These are phyloP conservation scores for Pelagophyceae sp. DNA, from an alignment of 352 stramenopile species.

Conservation along the genomic window DNA sequence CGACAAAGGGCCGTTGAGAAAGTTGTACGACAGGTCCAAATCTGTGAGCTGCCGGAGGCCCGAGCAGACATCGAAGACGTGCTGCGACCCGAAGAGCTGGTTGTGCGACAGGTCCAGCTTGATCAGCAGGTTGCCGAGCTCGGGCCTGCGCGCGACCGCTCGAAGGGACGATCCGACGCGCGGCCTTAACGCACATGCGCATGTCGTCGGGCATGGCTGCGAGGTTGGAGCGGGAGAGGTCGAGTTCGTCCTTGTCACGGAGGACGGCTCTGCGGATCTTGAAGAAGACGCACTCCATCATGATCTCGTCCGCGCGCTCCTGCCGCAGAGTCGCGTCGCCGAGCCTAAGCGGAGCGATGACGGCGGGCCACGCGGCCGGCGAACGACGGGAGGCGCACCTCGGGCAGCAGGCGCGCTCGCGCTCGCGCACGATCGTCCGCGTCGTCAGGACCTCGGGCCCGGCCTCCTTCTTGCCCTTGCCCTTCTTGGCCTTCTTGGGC, in stretches of 20 bases:
- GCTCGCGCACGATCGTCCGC: slow-evolving; percentile 15
- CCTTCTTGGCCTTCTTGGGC: slow-evolving; percentile 24
- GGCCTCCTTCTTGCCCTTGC: not conserved
- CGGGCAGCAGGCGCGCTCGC: slow-evolving; percentile 22
- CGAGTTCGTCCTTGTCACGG: slow-evolving; percentile 5
- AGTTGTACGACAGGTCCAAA: slow-evolving; percentile 21
- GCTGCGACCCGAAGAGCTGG: slow-evolving; percentile 21
- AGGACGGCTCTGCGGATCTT: slow-evolving; percentile 14
- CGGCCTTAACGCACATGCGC: too few species aligned
- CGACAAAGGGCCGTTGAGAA: slow-evolving; percentile 21
- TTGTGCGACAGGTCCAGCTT: slow-evolving; percentile 19
- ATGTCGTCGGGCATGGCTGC: slow-evolving; percentile 19
- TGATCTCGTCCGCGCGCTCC: slow-evolving; percentile 19
- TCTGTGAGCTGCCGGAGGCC: not conserved
- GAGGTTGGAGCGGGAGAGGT: slow-evolving; percentile 8
- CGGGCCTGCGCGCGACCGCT: too few species aligned
- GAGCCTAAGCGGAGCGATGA: not conserved
- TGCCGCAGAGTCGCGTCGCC: slow-evolving; percentile 17
- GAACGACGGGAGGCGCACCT: not conserved
- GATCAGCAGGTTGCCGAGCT: not conserved
- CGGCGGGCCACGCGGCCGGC: too few species aligned
- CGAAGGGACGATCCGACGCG: too few species aligned
- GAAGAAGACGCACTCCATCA: slow-evolving; percentile 17
- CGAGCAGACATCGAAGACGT: slow-evolving; percentile 12
- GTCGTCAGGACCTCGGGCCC: slow-evolving; percentile 20